Percentiles rank a stretch among this genome's conserved stretches.
These are phyloP conservation scores for Verticillium zaregamsianum DNA, from an alignment of 2,329 filamentous ascomycete genomes.

Conservation along the genomic window DNA sequence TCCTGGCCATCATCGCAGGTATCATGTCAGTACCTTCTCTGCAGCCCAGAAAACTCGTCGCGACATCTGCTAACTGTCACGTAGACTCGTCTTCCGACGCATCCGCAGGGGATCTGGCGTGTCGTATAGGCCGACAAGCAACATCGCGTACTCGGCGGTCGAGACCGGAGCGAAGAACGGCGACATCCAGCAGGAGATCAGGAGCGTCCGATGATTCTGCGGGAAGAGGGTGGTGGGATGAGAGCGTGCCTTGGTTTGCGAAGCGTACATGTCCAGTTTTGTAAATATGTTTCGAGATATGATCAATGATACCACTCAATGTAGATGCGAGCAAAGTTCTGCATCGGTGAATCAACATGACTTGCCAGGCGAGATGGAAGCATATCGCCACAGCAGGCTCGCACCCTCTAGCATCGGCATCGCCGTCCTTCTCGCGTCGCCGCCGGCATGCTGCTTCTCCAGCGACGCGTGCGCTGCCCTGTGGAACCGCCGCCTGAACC, in stretches of 20 bases:
- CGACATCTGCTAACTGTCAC: background rate
- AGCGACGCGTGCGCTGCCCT: constrained; percentile 23
- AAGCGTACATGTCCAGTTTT: too few relatives aligned
- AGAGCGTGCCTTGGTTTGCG: too few relatives aligned
- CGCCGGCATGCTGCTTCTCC: constrained; percentile 22
- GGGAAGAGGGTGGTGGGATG: background rate
- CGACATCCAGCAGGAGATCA: background rate
- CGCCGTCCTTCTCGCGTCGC: background rate
- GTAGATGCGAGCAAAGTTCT: background rate
- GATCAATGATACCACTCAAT: background rate
- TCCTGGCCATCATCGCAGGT: constrained; percentile 24
- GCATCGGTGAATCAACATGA: background rate
- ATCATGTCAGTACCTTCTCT: background rate
- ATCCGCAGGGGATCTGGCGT: background rate
- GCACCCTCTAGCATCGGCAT: constrained; percentile 13
- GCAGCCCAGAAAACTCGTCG: too few relatives aligned
- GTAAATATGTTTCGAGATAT: background rate
- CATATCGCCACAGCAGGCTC: constrained; percentile 14
- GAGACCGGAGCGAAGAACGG: background rate
- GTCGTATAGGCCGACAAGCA: background rate
- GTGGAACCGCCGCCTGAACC: constrained; percentile 29
- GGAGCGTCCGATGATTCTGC: background rate
- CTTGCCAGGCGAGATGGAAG: background rate
- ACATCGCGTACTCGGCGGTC: background rate
- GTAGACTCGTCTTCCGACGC: background rate